Base-by-base conservation (phyloP, 306 rosid species). In the Rosa multiflora region DNA sequence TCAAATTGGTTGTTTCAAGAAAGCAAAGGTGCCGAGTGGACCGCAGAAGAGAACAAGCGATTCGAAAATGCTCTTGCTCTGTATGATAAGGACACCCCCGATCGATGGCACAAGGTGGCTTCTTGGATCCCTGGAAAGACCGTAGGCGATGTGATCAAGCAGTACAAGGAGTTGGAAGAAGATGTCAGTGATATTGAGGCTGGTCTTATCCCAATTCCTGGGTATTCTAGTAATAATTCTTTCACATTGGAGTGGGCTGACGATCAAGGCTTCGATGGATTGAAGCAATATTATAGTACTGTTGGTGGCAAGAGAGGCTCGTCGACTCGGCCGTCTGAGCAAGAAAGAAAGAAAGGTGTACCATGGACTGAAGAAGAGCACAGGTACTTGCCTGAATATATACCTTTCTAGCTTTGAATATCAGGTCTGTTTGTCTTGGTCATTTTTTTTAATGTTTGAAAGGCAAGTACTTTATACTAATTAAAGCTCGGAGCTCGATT, bases 301-400 rank as follows among this genome's bases (percentile, higher is more conserved):
- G 87, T 81, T 73, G 89, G 90, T 58, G 91, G 76, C 37, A 92
- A 90, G 85, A 87, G 92, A 81, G 89, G 91, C 9, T 51, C 84
- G 3, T 84, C 88, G 35, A 81, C 87, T 53, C 69, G 94, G 77
- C 90, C 94, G 2, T 85, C 90, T 23, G 98, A 92, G 64, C 97
- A 88, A 37, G 98, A 94, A 77, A 87, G 96, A 86, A 94, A 94
- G 84, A 92, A 90, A 88, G 98, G 98, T 29, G 90, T 91, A 18
- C 96, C 98, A 26, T 94, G 98, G 97, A 90, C 96, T 15, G 97
- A 92, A 84, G 94, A 91, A 74, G 98, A 93, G 76, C 98, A 93
- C 86, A 94, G 97, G 98, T 94, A 87, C 66, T n/a, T 85, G 2
- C 5, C 18, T 32, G 43, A 5, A 1, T 1, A 29, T 26, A 64